Base-by-base conservation (phyloP, 768 basidiomycete species). In the Rhodocollybia butyracea region DNA sequence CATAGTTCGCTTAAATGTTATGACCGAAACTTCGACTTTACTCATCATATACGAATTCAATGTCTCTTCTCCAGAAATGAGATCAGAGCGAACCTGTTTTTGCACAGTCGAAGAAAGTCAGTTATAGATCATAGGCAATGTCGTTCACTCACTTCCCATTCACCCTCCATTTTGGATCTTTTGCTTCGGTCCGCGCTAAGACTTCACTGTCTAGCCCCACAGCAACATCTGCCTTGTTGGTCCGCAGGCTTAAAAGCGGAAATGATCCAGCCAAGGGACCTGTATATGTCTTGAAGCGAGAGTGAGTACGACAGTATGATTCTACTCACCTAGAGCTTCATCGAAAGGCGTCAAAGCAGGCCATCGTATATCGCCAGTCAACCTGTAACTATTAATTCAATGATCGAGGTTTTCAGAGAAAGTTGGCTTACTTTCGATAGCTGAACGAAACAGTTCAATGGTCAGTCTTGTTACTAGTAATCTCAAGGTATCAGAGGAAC, bases 221-320 rank as follows among this genome's bases (percentile, higher is more conserved):
- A 5, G 86, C 89, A 2, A 97, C 94, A 64, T 98, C 94, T 0
- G 96, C 96, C 69, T 99, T 99, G 76, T 89, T 92, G 1, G 96
- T 98, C 17, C 96, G 81, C 56, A 98, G 72, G 64, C 91, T 92
- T 24, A 98, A 71, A 7, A 97, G 66, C 0, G 89, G 88, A 71
- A 96, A 90, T 8, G 85, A 73, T 1, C 90, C 89, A 0, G 83
- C 82, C 10, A 98, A 70, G 2, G 91, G 89, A 4, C 94, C 91
- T 86, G 54, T 41, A 43, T 24, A 17, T 36, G 34, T 36, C 10
- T 8, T 8, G 17, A 8, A 8, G 5, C 12, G 29, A 22, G 5
- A 32, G 12, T 41, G 22, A n/a, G n/a, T n/a, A n/a, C n/a, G n/a
- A 22, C n/a, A 39, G 22, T 21, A 22, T 43, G 40, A n/a, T 24